Base-by-base conservation (phyloP, 2,329 filamentous ascomycete genomes). In the Aureobasidium melanogenum region DNA sequence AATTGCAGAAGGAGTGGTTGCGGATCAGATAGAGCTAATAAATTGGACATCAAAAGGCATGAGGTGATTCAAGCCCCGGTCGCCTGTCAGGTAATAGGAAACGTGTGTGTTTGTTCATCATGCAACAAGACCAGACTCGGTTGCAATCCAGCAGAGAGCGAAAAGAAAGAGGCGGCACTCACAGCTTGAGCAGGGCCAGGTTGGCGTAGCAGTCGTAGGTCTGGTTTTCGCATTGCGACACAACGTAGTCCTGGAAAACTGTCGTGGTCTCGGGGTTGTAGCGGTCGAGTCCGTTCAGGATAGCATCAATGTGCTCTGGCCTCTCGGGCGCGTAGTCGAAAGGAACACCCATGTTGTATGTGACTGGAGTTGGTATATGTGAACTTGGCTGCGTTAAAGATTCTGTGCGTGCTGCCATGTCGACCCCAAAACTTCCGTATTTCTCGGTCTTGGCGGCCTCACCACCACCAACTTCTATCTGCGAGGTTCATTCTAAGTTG, bases 231-330 rank as follows among this genome's bases (percentile, higher is more conserved):
- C 94, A 99, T 80, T 99, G 94, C 77, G 91, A 87, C 72, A 84
- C 83, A 65, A 99, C 88, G 78, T 99, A 99, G 75, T 90, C 88
- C 82, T 99, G 93, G 76, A 99, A 94, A 67, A 89, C 83, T 65
- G 85, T 84, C 54, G 95, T 96, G 56, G 94, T 96, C 81, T 99
- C 94, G 44, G 94, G 94, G 78, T 99, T 99, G 82, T 99, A 99
- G 72, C 94, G 85, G 78, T 99, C 94, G 66, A 99, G 89, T 69
- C 94, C 93, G 79, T 93, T 96, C 73, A 99, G 91, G 73, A 99
- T 97, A 76, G 80, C 82, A 74, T 91, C 88, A 77, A 99, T 95
- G 76, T 94, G 87, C 68, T 94, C 89, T 69, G 94, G 93, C 76
- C 94, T 84, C 77, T 96, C 90, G 70, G 90, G 87, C 80, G 90